Percentiles rank a stretch among this genome's conserved stretches.
phyloP scores from a whole-genome alignment of 148 eudicot species.

The Chenopodium berlandieri region DNA sequence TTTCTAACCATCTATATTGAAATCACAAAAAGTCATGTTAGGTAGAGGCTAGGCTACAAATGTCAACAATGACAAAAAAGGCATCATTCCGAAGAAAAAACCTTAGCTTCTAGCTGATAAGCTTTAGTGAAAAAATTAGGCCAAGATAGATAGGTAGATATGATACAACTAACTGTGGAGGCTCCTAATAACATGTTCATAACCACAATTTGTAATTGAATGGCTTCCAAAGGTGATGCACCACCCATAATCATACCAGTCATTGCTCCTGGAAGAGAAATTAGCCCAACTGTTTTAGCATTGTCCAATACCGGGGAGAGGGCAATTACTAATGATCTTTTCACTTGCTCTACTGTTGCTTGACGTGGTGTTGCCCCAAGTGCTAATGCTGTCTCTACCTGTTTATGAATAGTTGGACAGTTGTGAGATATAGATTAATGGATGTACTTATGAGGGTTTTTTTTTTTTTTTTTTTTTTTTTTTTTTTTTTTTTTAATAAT shows the following conservation, averaged over 20 bases:
- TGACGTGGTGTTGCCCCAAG: constrained; percentile 89
- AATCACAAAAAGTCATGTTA: too few relatives aligned
- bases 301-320: constrained; percentile 88
- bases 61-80: background rate
- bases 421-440: too few relatives aligned
- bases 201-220: constrained; percentile 82
- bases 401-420: background rate
- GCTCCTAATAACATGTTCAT: constrained; percentile 93
- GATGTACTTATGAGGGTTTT: too few relatives aligned
- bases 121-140: constrained; percentile 87
- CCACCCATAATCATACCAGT: constrained; percentile 97
- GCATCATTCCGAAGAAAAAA: constrained; percentile 54
- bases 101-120: constrained; percentile 68
- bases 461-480: too few relatives aligned
- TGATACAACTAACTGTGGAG: constrained; percentile 74
- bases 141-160: constrained; percentile 86
- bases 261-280: constrained; percentile 96
- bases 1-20: too few relatives aligned
- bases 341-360: constrained; percentile 72
- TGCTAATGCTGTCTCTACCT: constrained; percentile 96
- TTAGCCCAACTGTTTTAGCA: constrained; percentile 83
- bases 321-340: constrained; percentile 72
- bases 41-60: too few relatives aligned
- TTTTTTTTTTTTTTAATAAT: too few relatives aligned
- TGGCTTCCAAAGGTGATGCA: constrained; percentile 87